A percentile compares a stretch with the other conserved stretches of the same genome.
phyloP scores from a whole-genome alignment of 257 asterid species.

The Echites panduratus region DNA sequence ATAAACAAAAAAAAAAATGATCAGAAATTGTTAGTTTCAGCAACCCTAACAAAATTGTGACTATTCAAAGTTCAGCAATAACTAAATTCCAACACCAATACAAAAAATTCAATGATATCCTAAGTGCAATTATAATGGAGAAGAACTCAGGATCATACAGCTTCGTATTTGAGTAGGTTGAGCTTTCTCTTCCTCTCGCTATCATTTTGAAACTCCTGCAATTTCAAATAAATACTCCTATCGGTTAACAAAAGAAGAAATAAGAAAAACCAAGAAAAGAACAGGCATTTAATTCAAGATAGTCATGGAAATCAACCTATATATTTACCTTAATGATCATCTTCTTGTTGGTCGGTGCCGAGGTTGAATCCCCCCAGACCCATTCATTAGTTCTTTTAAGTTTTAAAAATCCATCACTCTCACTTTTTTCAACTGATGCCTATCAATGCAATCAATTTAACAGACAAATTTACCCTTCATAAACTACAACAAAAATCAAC shows the following conservation, averaged over 20 bases:
- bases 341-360: conserved; percentile 76
- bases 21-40: background rate
- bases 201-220: conserved; percentile 60
- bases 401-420: conserved; percentile 71
- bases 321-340: conserved; percentile 43
- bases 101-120: background rate
- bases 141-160: conserved; percentile 40
- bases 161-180: conserved; percentile 75
- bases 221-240: background rate
- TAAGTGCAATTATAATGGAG: background rate
- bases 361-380: conserved; percentile 50
- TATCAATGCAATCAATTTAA: conserved; percentile 7
- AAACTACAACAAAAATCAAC: background rate
- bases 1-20: background rate
- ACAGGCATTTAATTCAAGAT: conserved; percentile 2
- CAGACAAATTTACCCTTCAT: background rate
- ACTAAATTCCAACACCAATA: background rate
- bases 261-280: background rate
- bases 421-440: conserved; percentile 40
- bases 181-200: conserved; percentile 65
- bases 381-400: conserved; percentile 67
- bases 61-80: background rate
- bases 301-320: background rate
- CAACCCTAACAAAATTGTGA: background rate
- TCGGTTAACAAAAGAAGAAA: background rate